Evolutionary conservation across 1,284 basidiomycete species (phyloP).

Genomic region (Thelephora terrestris): DNA sequence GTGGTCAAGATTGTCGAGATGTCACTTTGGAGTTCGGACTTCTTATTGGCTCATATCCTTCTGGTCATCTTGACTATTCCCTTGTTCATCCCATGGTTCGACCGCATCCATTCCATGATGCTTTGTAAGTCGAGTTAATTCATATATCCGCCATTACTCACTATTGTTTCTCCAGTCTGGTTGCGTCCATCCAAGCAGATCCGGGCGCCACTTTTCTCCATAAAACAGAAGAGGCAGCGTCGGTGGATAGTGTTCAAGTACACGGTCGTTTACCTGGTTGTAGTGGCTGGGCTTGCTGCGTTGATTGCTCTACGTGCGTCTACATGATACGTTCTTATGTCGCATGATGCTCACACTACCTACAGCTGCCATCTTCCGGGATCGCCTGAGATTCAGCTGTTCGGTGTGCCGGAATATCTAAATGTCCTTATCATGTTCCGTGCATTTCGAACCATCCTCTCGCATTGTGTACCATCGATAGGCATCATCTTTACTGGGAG

Average conservation of each 20-base stretch:
- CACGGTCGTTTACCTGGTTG: constrained; percentile 72
- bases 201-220: constrained; percentile 89
- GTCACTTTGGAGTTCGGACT: constrained; percentile 90
- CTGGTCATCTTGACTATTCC: constrained; percentile 81
- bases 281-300: constrained; percentile 76
- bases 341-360: background rate
- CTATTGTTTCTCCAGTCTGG: constrained; percentile 50
- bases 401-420: constrained; percentile 70
- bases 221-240: constrained; percentile 84
- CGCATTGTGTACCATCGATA: too few species aligned
- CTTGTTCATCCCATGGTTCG: constrained; percentile 78
- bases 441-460: too few species aligned
- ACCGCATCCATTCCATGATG: constrained; percentile 86
- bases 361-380: constrained; percentile 59
- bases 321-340: background rate
- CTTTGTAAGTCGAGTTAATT: constrained; percentile 46
- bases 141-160: constrained; percentile 9
- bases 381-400: constrained; percentile 59
- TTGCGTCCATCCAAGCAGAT: constrained; percentile 89
- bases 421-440: constrained; percentile 13
- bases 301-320: constrained; percentile 70
- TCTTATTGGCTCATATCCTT: constrained; percentile 73
- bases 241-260: constrained; percentile 89
- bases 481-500: too few species aligned
- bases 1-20: constrained; percentile 97